Percentiles rank a stretch among this genome's conserved stretches.
Conservation (phyloP, 768 basidiomycete species). For the Mycena albidolilacea region DNA sequence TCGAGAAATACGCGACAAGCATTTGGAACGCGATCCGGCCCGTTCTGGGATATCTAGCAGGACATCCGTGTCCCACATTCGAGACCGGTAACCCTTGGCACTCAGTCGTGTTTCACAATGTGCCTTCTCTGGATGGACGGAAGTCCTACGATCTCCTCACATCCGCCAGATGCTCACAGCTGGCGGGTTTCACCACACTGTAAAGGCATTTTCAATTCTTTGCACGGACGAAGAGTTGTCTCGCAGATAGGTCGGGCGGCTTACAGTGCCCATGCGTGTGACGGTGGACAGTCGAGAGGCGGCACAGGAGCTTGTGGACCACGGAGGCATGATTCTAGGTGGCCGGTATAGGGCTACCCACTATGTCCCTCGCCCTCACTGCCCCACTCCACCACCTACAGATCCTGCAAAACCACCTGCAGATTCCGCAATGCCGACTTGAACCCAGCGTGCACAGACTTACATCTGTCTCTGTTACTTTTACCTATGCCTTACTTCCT, state of each 20-base stretch:
- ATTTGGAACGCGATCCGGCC: not conserved
- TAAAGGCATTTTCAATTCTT: slow-evolving; percentile 1
- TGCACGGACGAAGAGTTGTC: slow-evolving; percentile 1
- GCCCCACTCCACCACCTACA: too few species aligned
- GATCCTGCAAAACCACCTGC: too few species aligned
- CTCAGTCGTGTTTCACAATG: slow-evolving; percentile 7
- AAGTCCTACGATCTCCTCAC: not conserved
- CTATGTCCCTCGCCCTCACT: not conserved
- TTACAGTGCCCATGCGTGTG: not conserved
- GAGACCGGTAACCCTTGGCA: not conserved
- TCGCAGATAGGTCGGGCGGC: not conserved
- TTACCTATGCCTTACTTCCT: too few species aligned
- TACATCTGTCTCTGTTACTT: not conserved
- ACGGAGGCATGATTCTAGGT: not conserved
- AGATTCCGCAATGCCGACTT: too few species aligned
- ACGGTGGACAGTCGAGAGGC: not conserved
- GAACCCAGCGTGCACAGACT: too few species aligned
- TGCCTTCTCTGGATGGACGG: not conserved
- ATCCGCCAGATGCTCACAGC: not conserved
- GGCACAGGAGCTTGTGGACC: not conserved
- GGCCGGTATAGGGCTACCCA: not conserved
- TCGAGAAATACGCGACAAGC: not conserved
- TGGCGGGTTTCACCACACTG: not conserved
- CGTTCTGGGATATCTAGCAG: not conserved
- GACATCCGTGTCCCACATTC: not conserved